Evolutionary conservation across 1,284 basidiomycete species (phyloP), one percentile per base, ranked within the genome.

Genomic region (Malassezia psittaci): DNA sequence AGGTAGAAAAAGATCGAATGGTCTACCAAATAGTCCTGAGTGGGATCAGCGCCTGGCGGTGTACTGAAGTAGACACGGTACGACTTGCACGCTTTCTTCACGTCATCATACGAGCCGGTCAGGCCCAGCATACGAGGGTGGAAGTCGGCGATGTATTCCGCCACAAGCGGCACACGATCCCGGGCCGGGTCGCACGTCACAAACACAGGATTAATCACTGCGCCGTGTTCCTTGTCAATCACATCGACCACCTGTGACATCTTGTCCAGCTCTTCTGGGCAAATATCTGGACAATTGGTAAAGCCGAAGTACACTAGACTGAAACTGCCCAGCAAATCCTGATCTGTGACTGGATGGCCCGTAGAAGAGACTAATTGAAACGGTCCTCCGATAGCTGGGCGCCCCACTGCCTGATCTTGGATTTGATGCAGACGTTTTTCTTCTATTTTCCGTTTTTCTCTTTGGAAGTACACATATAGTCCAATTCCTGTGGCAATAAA

Each of bases 1-100:
- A 99, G 81, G 77, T 99, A 99, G 73, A 98, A 89, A 76, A 91
- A 96, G 74, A 96, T 96, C 49, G 85, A 77, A 62, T 61, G 65
- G 42, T 71, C 67, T 33, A 98, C 93, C 49, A 99, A 82, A 75
- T 98, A 99, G 78, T 99, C 93, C 45, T 81, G 80, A 4, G 75
- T 82, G 0, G 91, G 83, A 57, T 80, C 78, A 1, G 80, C 79
- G 67, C 87, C 79, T 3, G 90, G 90, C 3, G 93, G 94, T 5
- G 93, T 96, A 16, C 88, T 63, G 33, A 99, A 99, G 78, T 99
- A 99, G 36, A 98, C 93, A 33, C 94, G 85, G 54, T 93, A 99
- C 36, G 85, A 83, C 77, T 91, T 94, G 81, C 93, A 96, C 12
- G 85, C 83, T 38, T 83, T 80, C 76, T 96, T 96, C 61, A 87